Evolutionary conservation across 768 basidiomycete genomes (phyloP).

Genomic region (Lactarius hatsudake): DNA sequence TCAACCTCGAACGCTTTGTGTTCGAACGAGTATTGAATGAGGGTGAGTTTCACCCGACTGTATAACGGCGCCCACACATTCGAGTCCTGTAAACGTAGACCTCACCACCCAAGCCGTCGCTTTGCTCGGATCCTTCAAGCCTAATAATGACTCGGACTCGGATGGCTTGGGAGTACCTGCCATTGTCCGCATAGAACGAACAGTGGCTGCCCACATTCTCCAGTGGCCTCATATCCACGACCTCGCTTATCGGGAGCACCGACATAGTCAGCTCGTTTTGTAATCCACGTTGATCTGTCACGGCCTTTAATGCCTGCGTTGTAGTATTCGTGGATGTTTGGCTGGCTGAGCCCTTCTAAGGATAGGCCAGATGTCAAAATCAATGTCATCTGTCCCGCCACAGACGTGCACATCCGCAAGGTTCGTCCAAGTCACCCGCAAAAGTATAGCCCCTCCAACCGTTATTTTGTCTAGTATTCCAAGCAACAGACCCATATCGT

Average conservation of each 20-base stretch:
- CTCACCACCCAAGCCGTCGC: constrained; percentile 13
- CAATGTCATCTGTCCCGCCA: constrained; percentile 83
- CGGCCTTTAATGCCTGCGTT: constrained; percentile 10
- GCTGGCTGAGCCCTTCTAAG: constrained; percentile 50
- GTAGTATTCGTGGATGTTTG: constrained; percentile 82
- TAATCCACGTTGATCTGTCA: constrained; percentile 16
- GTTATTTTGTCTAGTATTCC: constrained; percentile 60
- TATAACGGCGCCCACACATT: background rate
- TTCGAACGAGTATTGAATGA: constrained; percentile 25
- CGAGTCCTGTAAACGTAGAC: constrained; percentile 9
- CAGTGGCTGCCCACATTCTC: constrained; percentile 54
- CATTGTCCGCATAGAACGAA: constrained; percentile 78
- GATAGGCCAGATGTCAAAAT: constrained; percentile 72
- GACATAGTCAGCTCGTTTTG: constrained; percentile 54
- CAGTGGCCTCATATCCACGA: constrained; percentile 39
- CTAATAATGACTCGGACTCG: background rate
- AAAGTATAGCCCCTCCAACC: background rate
- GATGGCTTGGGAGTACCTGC: constrained; percentile 36
- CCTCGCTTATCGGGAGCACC: constrained; percentile 53
- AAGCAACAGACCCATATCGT: constrained; percentile 70
- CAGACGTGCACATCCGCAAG: constrained; percentile 86
- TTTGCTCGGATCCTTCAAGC: constrained; percentile 19
- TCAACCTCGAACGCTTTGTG: constrained; percentile 19
- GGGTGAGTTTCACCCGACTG: constrained; percentile 30
- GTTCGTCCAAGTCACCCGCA: constrained; percentile 30